These are phyloP conservation scores for Schwanniomyces sp. DNA, from an alignment of 805 yeast species.

Conservation along the genomic window DNA sequence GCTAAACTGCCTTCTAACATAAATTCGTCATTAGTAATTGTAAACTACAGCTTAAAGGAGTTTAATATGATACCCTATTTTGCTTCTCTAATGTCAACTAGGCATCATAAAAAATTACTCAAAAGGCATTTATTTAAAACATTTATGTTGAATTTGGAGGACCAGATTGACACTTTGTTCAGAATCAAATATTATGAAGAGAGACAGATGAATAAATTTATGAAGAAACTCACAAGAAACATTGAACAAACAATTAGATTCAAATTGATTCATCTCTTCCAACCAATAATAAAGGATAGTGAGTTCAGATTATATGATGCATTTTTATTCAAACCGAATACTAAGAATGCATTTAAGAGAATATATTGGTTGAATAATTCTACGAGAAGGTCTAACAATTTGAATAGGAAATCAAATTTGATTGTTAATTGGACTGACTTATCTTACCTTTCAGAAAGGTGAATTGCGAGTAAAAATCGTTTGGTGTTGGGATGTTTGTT, in stretches of 20 bases:
- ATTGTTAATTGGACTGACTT: conserved; percentile 3
- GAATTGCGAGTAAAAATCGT: neutral
- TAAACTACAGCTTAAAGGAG: conserved; percentile 27
- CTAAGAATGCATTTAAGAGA: conserved; percentile 25
- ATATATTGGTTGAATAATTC: conserved; percentile 27
- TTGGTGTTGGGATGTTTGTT: neutral
- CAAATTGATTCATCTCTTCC: conserved; percentile 24
- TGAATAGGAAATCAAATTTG: neutral
- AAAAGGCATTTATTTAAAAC: conserved; percentile 35
- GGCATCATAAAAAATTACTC: conserved; percentile 21
- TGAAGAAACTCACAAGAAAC: conserved; percentile 22
- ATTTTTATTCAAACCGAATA: conserved; percentile 23
- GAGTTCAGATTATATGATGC: conserved; percentile 18
- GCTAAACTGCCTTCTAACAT: conserved; percentile 8
- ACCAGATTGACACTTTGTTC: conserved; percentile 35
- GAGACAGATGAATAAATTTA: conserved; percentile 24
- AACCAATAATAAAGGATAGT: conserved; percentile 7
- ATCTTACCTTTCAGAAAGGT: conserved; percentile 3
- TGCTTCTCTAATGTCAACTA: conserved; percentile 22
- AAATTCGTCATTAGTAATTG: conserved; percentile 11
- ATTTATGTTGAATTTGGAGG: conserved; percentile 36
- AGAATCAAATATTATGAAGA: conserved; percentile 36
- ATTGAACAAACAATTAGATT: conserved; percentile 26
- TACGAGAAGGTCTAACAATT: neutral
- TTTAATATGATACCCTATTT: conserved; percentile 38